These are phyloP conservation scores for Termitomyces sp. DNA, from an alignment of 768 basidiomycete genomes.

Conservation along the genomic window DNA sequence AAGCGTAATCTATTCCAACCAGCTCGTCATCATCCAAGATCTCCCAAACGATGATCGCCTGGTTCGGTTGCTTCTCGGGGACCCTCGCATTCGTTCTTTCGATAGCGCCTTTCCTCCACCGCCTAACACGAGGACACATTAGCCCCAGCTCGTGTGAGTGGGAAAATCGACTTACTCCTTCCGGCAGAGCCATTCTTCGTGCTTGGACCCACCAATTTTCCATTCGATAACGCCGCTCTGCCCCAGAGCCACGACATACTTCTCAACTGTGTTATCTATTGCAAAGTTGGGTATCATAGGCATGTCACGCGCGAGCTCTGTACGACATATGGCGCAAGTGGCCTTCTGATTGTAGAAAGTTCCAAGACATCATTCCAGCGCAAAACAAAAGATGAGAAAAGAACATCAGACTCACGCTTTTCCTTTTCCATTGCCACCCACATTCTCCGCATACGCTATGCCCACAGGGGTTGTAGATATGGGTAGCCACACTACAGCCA, in stretches of 20 bases:
- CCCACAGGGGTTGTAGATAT: constrained; percentile 67
- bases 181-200: constrained; percentile 47
- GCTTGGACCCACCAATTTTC: constrained; percentile 41
- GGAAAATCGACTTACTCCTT: constrained; percentile 39
- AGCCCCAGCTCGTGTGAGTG: not conserved
- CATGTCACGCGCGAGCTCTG: constrained; percentile 28
- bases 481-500: constrained; percentile 41
- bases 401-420: constrained; percentile 36
- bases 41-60: not conserved
- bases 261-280: constrained; percentile 56
- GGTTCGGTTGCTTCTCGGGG: not conserved
- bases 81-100: constrained; percentile 18
- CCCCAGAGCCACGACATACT: constrained; percentile 47
- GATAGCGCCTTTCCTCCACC: constrained; percentile 26
- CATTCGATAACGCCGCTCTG: constrained; percentile 45
- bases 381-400: not conserved
- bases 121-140: constrained; percentile 24
- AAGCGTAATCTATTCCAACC: not conserved
- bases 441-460: constrained; percentile 72
- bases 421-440: constrained; percentile 51
- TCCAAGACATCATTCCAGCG: not conserved
- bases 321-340: constrained; percentile 59
- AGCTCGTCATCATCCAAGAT: constrained; percentile 1
- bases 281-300: constrained; percentile 64
- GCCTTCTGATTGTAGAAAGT: constrained; percentile 22